These are phyloP conservation scores for Puccinia triticina DNA, from an alignment of 1,284 basidiomycete species.

Conservation along the genomic window DNA sequence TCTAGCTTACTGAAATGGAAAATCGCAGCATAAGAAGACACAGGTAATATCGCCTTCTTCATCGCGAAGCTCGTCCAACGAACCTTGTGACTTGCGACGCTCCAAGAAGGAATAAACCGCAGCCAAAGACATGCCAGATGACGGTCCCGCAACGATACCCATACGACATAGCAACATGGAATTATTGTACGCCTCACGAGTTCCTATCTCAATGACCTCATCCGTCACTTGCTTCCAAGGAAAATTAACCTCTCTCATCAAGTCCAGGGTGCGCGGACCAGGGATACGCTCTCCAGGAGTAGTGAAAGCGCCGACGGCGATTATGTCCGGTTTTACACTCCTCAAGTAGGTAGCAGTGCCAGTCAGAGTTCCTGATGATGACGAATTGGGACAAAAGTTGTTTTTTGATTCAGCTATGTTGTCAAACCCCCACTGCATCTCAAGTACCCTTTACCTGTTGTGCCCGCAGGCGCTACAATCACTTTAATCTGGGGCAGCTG, in stretches of 20 bases:
- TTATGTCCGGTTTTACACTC: conserved; percentile 27
- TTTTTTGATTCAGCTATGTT: too few species aligned
- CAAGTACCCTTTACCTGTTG: conserved; percentile 2
- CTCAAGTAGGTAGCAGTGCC: conserved; percentile 53
- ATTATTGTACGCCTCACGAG: conserved; percentile 51
- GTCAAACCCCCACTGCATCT: background rate
- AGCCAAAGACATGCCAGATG: conserved; percentile 53
- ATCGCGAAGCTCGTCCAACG: conserved; percentile 51
- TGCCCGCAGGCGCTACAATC: conserved; percentile 54
- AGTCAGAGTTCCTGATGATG: conserved; percentile 53
- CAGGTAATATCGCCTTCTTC: conserved; percentile 53
- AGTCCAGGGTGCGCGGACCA: conserved; percentile 53
- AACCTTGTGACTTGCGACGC: conserved; percentile 50
- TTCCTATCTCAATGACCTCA: conserved; percentile 52
- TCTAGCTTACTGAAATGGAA: conserved; percentile 54
- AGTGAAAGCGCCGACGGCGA: conserved; percentile 53
- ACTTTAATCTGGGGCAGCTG: conserved; percentile 55
- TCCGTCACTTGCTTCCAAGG: conserved; percentile 54
- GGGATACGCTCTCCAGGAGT: conserved; percentile 54
- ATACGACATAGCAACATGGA: conserved; percentile 53
- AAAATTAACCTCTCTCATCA: conserved; percentile 54
- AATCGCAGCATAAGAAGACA: conserved; percentile 55
- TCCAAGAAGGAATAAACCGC: conserved; percentile 54
- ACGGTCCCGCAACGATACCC: conserved; percentile 54
- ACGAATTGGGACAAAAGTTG: too few species aligned